These are phyloP conservation scores for Xanthoceras sorbifolium DNA, from an alignment of 345 rosid genomes.

Conservation along the genomic window DNA sequence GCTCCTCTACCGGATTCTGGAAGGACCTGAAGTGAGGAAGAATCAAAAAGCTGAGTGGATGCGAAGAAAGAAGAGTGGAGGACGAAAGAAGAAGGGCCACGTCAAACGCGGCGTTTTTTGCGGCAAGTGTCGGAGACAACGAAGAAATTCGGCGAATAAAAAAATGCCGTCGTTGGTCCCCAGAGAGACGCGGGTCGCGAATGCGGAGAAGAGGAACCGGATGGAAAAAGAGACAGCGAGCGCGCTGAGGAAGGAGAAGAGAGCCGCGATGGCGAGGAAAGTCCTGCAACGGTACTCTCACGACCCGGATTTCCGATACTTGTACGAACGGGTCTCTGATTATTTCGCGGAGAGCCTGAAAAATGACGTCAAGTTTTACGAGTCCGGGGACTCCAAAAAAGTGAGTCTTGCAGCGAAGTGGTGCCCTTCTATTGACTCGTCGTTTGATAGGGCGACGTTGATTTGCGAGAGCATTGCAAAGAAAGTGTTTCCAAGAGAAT, in stretches of 20 bases:
- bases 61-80: constrained; percentile 17
- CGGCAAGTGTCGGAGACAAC: neutral
- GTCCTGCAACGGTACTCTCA: constrained; percentile 33
- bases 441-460: constrained; percentile 48
- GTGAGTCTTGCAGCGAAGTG: constrained; percentile 70
- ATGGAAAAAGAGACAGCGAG: constrained; percentile 49
- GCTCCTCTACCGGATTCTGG: constrained; percentile 57
- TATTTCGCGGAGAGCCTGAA: constrained; percentile 43
- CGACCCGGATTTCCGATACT: constrained; percentile 50
- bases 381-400: constrained; percentile 31
- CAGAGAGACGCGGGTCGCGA: constrained; percentile 18
- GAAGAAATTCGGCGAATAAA: neutral
- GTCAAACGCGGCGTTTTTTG: neutral
- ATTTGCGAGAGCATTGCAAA: constrained; percentile 62
- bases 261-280: constrained; percentile 43
- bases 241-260: constrained; percentile 35
- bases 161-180: neutral
- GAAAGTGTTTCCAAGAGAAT: constrained; percentile 45
- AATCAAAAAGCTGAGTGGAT: constrained; percentile 43
- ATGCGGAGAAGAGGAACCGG: constrained; percentile 24
- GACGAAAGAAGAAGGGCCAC: neutral
- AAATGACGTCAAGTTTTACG: constrained; percentile 33
- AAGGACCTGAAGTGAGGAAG: constrained; percentile 47
- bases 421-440: constrained; percentile 65
- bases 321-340: constrained; percentile 57